Evolutionary conservation across 495 filamentous ascomycete species (phyloP).

Genomic region (Platismatia glauca): DNA sequence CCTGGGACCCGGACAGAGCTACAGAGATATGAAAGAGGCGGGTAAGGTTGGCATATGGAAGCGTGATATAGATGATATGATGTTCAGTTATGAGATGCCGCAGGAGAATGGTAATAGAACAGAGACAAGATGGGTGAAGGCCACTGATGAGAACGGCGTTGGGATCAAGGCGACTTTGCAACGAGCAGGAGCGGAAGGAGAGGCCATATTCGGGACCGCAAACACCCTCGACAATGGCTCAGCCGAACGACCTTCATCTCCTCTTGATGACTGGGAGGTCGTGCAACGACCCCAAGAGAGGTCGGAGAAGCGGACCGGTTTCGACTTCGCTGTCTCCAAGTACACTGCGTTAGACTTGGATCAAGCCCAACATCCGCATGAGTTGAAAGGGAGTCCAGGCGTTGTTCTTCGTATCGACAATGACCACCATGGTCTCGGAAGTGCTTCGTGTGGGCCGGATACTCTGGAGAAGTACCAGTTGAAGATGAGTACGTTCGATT

Average conservation of each 20-base stretch:
- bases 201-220: not conserved
- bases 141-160: conserved; percentile 30
- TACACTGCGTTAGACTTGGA: conserved; percentile 48
- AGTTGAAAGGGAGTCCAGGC: conserved; percentile 44
- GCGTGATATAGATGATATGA: conserved; percentile 37
- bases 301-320: conserved; percentile 20
- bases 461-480: conserved; percentile 45
- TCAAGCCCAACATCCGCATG: conserved; percentile 48
- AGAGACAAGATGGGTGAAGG: conserved; percentile 49
- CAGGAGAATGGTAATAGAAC: conserved; percentile 57
- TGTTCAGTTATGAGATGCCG: conserved; percentile 51
- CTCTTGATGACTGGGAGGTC: conserved; percentile 28
- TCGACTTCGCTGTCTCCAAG: conserved; percentile 45
- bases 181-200: not conserved
- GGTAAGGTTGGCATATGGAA: conserved; percentile 45
- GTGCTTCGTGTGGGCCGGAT: conserved; percentile 51
- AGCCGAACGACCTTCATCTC: conserved; percentile 12
- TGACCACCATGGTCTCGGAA: conserved; percentile 47
- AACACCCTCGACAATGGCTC: not conserved
- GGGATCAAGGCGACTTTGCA: conserved; percentile 30
- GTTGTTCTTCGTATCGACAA: conserved; percentile 52
- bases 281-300: conserved; percentile 22
- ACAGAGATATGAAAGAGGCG: conserved; percentile 50
- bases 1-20: conserved; percentile 54
- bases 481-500: conserved; percentile 18